phyloP scores from a whole-genome alignment of 2,329 filamentous ascomycete species.

The Magnaporthiopsis rhizophila region DNA sequence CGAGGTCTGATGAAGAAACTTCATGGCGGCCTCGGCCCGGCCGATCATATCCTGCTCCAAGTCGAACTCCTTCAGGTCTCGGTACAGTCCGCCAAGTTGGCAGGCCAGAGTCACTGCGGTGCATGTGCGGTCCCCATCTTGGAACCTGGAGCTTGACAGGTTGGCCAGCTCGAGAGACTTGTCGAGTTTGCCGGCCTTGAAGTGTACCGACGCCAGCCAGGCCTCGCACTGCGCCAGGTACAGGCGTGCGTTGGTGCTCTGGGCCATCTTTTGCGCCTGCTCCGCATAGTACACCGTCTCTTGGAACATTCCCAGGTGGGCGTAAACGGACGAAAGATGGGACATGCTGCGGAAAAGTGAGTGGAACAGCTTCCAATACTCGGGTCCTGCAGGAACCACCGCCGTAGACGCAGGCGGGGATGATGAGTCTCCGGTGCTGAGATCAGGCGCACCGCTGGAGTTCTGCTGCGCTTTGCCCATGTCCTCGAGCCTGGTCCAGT shows the following conservation, averaged over 20 bases:
- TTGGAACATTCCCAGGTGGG: slow-evolving; percentile 76
- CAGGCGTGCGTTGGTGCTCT: slow-evolving; percentile 55
- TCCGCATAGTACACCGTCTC: slow-evolving; percentile 86
- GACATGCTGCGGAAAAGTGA: slow-evolving; percentile 64
- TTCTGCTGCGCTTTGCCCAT: slow-evolving; percentile 13
- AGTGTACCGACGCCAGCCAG: slow-evolving; percentile 47
- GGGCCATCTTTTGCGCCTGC: slow-evolving; percentile 70
- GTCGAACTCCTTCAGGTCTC: slow-evolving; percentile 37
- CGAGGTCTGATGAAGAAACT: neutral
- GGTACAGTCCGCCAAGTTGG: slow-evolving; percentile 47
- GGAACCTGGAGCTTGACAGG: slow-evolving; percentile 44
- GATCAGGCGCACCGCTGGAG: neutral
- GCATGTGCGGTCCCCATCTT: slow-evolving; percentile 35
- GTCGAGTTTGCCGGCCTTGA: slow-evolving; percentile 49
- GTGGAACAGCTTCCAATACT: slow-evolving; percentile 73
- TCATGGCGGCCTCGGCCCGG: slow-evolving; percentile 33
- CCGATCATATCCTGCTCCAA: slow-evolving; percentile 35
- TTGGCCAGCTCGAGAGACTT: slow-evolving; percentile 49
- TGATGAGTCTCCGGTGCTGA: neutral
- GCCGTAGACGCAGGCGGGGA: neutral
- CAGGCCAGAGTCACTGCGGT: slow-evolving; percentile 41
- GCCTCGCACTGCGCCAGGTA: slow-evolving; percentile 46
- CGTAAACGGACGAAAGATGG: slow-evolving; percentile 70
- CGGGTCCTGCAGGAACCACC: slow-evolving; percentile 30
- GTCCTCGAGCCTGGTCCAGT: slow-evolving; percentile 46